phyloP scores from a whole-genome alignment of 2,329 filamentous ascomycete species.

The Westerdykella ornata region DNA sequence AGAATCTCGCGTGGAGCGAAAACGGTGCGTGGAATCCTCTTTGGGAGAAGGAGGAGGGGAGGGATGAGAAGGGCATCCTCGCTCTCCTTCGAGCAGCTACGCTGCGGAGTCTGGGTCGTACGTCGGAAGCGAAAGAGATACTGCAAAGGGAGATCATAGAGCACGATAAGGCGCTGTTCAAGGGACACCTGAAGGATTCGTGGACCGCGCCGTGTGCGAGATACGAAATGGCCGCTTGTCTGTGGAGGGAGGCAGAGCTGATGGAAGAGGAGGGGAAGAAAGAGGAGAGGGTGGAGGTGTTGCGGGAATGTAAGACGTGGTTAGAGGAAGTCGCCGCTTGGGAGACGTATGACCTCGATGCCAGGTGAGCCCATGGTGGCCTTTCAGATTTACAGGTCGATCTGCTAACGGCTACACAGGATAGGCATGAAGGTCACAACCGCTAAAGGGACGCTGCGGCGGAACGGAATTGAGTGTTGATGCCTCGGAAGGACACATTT shows the following conservation, averaged over 20 bases:
- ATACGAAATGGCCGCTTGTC: constrained; percentile 78
- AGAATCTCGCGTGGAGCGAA: constrained; percentile 63
- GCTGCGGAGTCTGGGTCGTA: constrained; percentile 56
- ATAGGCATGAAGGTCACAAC: constrained; percentile 68
- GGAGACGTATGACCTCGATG: constrained; percentile 68
- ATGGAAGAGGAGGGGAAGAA: constrained; percentile 35
- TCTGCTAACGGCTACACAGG: constrained; percentile 14
- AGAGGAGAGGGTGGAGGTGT: constrained; percentile 39
- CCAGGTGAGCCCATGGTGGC: constrained; percentile 41
- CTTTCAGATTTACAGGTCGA: background rate
- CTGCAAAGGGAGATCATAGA: constrained; percentile 58
- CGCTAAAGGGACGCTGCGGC: constrained; percentile 56
- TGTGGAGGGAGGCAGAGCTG: constrained; percentile 61
- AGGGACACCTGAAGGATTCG: constrained; percentile 58
- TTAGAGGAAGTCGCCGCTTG: constrained; percentile 62
- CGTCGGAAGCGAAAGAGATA: constrained; percentile 58
- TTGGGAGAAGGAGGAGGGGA: constrained; percentile 46
- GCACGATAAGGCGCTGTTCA: constrained; percentile 50
- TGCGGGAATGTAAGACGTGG: constrained; percentile 57
- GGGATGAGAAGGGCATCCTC: constrained; percentile 59
- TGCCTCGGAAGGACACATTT: too few relatives aligned
- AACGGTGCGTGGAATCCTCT: constrained; percentile 37
- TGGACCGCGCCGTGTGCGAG: constrained; percentile 67
- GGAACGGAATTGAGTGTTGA: constrained; percentile 24
- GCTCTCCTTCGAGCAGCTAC: constrained; percentile 61